These are phyloP conservation scores for bread wheat (Triticum aestivum) DNA, from an alignment of 176 grass and related monocot genomes.

Conservation along the genomic window IWGSC_CS_RefSeq_v2.1 NC_057812.1:212687082-212687581, in stretches of 20 bases:
- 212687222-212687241: no score
- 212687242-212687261: conserved; percentile 59
- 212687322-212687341: conserved; percentile 70
- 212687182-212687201: background rate
- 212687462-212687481: background rate
- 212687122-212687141: conserved; percentile 80
- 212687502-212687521: conserved; percentile 86
- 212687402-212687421: background rate
- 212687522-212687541: conserved; percentile 64
- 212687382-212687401: conserved; percentile 78
- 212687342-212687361: conserved; percentile 59
- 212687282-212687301: conserved; percentile 81
- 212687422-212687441: background rate
- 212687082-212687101: background rate
- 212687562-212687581: conserved; percentile 74
- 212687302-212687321: conserved; percentile 87
- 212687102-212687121: conserved; percentile 49
- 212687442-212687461: background rate
- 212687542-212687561: conserved; percentile 84
- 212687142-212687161: conserved; percentile 85
- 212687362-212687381: conserved; percentile 75
- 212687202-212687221: background rate
- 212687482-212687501: conserved; percentile 35
- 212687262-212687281: conserved; percentile 89
- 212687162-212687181: conserved; percentile 84